A percentile compares a stretch with the other conserved stretches of the same genome.
Conservation (phyloP, 2,329 filamentous ascomycete genomes). For the Verticillium albo-atrum region DNA sequence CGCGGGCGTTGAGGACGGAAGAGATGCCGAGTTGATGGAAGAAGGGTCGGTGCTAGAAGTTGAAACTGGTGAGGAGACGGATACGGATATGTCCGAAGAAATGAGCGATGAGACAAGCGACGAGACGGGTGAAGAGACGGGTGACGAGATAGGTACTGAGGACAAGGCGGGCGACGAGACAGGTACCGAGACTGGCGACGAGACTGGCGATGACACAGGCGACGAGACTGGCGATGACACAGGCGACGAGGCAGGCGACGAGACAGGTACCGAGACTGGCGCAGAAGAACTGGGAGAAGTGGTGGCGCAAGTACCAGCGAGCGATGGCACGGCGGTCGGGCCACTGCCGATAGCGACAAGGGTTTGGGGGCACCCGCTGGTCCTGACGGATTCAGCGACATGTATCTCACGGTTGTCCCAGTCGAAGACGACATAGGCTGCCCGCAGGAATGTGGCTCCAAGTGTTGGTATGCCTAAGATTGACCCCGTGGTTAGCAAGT, state of each 20-base stretch:
- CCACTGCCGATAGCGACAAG: conserved; percentile 32
- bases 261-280: not conserved
- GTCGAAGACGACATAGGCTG: conserved; percentile 23
- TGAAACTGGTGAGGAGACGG: not conserved
- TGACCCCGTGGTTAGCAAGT: too few species aligned
- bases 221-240: not conserved
- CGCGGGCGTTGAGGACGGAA: too few species aligned
- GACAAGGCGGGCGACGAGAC: not conserved
- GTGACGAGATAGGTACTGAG: not conserved
- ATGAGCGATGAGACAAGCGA: not conserved
- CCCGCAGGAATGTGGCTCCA: conserved; percentile 7
- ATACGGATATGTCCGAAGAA: not conserved
- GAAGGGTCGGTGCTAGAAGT: not conserved
- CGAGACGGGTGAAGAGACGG: not conserved
- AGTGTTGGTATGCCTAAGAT: too few species aligned
- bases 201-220: not conserved
- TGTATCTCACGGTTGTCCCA: conserved; percentile 33
- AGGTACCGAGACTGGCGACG: not conserved
- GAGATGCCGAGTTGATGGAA: too few species aligned
- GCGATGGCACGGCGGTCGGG: conserved; percentile 26
- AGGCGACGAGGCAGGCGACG: not conserved
- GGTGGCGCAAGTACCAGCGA: not conserved
- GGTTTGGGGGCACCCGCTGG: conserved; percentile 29
- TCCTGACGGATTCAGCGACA: conserved; percentile 25
- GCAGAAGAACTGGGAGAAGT: not conserved